Percentiles rank a stretch among this genome's conserved stretches.
These are phyloP conservation scores for Corymbia citriodora DNA, from an alignment of 441 rosid genomes.

Conservation along the genomic window DNA sequence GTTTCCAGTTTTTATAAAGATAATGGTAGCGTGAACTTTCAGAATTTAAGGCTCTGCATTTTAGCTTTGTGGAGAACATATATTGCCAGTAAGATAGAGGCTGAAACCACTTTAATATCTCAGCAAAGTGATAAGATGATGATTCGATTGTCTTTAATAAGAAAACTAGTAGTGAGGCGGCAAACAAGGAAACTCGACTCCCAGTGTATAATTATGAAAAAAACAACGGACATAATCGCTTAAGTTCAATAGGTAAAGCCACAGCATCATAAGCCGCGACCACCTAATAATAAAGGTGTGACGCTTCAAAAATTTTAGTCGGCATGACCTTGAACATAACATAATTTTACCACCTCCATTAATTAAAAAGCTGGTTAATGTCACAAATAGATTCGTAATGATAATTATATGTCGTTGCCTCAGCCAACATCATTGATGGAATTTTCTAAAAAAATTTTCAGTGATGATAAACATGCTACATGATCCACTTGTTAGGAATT, in stretches of 20 bases:
- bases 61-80: not conserved
- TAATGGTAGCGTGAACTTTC: not conserved
- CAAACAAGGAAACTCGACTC: too few relatives aligned
- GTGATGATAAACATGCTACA: not conserved
- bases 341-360: not conserved
- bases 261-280: too few relatives aligned
- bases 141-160: fast-evolving
- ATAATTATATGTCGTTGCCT: not conserved
- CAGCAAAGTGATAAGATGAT: too few relatives aligned
- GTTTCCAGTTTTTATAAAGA: too few relatives aligned
- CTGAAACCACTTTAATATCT: not conserved
- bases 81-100: not conserved
- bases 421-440: not conserved
- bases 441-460: not conserved
- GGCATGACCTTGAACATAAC: not conserved
- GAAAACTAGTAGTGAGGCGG: too few relatives aligned
- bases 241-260: too few relatives aligned
- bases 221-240: too few relatives aligned
- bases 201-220: too few relatives aligned
- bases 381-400: not conserved
- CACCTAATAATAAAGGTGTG: not conserved
- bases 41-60: not conserved
- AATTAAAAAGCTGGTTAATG: not conserved
- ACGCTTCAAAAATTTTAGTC: too few relatives aligned
- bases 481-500: not conserved